Evolutionary conservation across 2,329 filamentous ascomycete species (phyloP).

Genomic region (Curvularia sp.): DNA sequence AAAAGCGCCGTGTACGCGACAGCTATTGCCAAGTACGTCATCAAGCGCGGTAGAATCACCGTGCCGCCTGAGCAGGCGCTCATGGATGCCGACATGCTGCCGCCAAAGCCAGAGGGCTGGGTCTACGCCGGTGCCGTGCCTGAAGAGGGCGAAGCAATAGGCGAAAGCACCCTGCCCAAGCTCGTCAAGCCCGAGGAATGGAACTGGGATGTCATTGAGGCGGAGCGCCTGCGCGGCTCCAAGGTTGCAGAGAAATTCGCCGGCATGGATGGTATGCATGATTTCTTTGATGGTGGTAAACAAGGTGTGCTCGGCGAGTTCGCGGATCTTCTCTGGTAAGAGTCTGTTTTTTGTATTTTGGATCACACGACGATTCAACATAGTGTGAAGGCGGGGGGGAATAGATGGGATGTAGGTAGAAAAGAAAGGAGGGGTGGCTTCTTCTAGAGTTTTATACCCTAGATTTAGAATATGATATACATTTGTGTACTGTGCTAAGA

Average conservation of each 20-base stretch:
- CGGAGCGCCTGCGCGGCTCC: conserved; percentile 63
- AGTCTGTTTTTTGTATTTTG: no score
- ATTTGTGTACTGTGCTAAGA: no score
- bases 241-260: conserved; percentile 63
- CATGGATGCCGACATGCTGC: conserved; percentile 74
- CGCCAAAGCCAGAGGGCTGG: conserved; percentile 70
- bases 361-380: no score
- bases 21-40: conserved; percentile 59
- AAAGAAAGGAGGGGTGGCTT: no score
- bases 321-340: conserved; percentile 44
- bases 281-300: conserved; percentile 57
- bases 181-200: conserved; percentile 54
- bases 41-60: conserved; percentile 71
- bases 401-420: not conserved
- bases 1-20: conserved; percentile 58
- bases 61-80: conserved; percentile 82
- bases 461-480: not conserved
- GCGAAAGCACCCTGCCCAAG: conserved; percentile 36
- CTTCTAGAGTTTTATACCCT: not conserved
- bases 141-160: conserved; percentile 17
- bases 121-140: conserved; percentile 27
- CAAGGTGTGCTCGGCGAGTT: conserved; percentile 56
- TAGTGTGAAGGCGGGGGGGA: not conserved
- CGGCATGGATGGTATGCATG: conserved; percentile 61
- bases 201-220: conserved; percentile 68